Evolutionary conservation across 1,139 yeast genomes (phyloP), one percentile per base, ranked within the genome.

Genomic region (Insectozyma bohioensis): DNA sequence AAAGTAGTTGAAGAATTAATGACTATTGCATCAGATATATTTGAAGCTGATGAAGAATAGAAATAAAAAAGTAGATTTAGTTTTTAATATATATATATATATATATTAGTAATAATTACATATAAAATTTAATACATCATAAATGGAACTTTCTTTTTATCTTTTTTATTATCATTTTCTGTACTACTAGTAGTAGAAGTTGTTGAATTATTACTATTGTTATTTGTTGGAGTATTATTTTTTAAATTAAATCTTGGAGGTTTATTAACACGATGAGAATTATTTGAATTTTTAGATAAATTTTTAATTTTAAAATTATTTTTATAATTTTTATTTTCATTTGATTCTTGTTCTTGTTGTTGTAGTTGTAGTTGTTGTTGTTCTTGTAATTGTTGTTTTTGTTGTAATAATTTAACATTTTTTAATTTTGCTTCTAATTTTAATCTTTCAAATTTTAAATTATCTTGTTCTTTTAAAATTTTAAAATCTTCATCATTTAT

Each of bases 1-100:
- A 75, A 79, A 41, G 85, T 87, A 5, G 76, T 90, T 49, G 95
- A 88, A 54, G 92, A 88, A 39, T 73, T 90, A 49, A 77, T 90
- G 66, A 59, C 70, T 42, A 87, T 86, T 49, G 92, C 95, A n/a
- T 80, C 77, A 43, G 95, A 85, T 41, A 88, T 90, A 24, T 88
- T 88, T 54, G 95, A 87, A 48, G 81, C 88, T 16, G 75, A 67
- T 34, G 72, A 66, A n/a, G 61, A 37, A 12, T 28, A 24, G 17
- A 13, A 16, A 34, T 19, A 20, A 14, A 24, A 12, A 31, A 12
- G 9, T 20, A 16, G 10, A 26, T 14, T 5, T 14, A 26, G 15
- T 13, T n/a, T 12, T 12, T 14, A 12, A 26, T 12, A 20, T 17
- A 26, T 20, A 26, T 26, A 19, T 25, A 25, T 12, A 19, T n/a